A percentile compares a stretch with the other conserved stretches of the same genome.
Conservation (phyloP, 129 eudicot genomes). For the Artemisia tridentata region DNA sequence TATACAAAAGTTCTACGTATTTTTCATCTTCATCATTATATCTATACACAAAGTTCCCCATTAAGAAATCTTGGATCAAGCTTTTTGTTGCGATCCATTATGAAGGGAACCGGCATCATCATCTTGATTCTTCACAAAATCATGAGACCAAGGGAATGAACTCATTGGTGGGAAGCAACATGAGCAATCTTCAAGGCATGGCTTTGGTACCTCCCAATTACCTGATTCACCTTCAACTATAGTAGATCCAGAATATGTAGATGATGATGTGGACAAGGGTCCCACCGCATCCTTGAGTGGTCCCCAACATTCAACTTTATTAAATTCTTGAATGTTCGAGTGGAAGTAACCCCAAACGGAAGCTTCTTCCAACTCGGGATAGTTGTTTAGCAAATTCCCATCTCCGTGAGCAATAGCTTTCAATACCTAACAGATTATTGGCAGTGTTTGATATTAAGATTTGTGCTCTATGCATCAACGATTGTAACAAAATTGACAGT, state of each 20-base stretch:
- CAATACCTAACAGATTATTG: conserved; percentile 43
- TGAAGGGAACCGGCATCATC: conserved; percentile 20
- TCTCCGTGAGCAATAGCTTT: conserved; percentile 77
- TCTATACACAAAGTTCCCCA: conserved; percentile 20
- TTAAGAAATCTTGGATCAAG: conserved; percentile 20
- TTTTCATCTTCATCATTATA: conserved; percentile 26
- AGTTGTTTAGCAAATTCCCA: conserved; percentile 56
- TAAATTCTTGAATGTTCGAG: conserved; percentile 75
- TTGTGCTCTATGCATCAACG: background rate
- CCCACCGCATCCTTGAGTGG: conserved; percentile 59
- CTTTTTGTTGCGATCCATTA: conserved; percentile 37
- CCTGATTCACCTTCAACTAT: conserved; percentile 20
- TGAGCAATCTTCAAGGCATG: conserved; percentile 59
- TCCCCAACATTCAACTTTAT: conserved; percentile 92
- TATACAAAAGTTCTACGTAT: conserved; percentile 16
- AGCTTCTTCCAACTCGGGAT: conserved; percentile 77
- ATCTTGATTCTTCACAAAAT: conserved; percentile 22
- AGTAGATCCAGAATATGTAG: background rate
- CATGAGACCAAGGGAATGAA: conserved; percentile 69
- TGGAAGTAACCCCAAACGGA: conserved; percentile 87
- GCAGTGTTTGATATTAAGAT: background rate
- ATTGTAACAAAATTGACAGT: background rate
- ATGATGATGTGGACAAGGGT: conserved; percentile 36
- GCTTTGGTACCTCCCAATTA: conserved; percentile 44
- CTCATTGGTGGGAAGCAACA: conserved; percentile 91